Conservation (phyloP, 2,329 filamentous ascomycete species). For the Cladosporium sp. region DNA sequence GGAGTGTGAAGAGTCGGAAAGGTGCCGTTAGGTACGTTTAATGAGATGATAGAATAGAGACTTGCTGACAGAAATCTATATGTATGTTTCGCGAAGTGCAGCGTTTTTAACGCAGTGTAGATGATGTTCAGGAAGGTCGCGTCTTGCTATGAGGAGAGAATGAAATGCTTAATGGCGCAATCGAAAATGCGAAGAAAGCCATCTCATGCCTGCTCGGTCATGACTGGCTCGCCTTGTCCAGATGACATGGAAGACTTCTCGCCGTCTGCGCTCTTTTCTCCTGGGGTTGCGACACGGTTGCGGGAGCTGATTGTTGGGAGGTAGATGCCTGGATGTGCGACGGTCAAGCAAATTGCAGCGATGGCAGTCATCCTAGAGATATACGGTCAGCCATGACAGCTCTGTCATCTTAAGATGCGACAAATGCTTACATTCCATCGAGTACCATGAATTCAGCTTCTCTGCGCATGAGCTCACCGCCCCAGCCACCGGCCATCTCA, state of each 20-base stretch:
- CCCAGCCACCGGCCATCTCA: conserved; percentile 50
- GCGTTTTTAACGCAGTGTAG: background rate
- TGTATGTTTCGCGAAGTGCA: background rate
- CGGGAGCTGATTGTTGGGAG: conserved; percentile 25
- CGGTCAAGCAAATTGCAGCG: conserved; percentile 37
- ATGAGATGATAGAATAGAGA: too few relatives aligned
- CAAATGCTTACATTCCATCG: conserved; percentile 32
- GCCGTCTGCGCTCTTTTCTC: background rate
- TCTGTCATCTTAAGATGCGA: too few relatives aligned
- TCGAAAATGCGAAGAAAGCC: background rate
- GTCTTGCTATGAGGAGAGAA: background rate
- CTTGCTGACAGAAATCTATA: background rate
- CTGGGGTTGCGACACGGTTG: background rate
- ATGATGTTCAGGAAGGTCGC: too few relatives aligned
- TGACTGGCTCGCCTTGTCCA: conserved; percentile 1
- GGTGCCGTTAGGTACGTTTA: too few relatives aligned
- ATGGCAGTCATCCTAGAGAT: conserved; percentile 43
- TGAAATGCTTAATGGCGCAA: background rate
- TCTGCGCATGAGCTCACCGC: conserved; percentile 43
- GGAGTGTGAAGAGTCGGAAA: too few relatives aligned
- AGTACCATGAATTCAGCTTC: conserved; percentile 46
- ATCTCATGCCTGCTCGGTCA: background rate
- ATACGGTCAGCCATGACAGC: background rate
- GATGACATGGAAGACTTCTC: conserved; percentile 10
- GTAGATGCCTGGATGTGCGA: conserved; percentile 44